Conservation (phyloP, 169 alveolate species). For the Prorocentrum cordatum region DNA sequence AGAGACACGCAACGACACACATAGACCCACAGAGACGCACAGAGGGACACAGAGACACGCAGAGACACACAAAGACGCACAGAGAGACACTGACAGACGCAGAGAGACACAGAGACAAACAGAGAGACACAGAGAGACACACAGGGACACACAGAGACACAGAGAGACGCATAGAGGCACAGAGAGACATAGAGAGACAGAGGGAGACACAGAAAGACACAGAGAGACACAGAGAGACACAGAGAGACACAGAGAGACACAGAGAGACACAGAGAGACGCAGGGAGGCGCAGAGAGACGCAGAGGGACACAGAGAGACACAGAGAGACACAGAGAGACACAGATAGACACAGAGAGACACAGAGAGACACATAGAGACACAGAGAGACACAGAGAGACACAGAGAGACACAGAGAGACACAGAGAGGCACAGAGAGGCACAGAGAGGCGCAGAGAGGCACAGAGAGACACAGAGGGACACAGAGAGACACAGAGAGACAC, state of each 20-base stretch:
- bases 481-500: background rate
- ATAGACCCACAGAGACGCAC: background rate
- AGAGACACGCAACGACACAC: background rate
- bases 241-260: slow-evolving; percentile 11
- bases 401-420: background rate
- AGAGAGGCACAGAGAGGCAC: background rate
- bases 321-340: background rate
- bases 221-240: slow-evolving; percentile 1
- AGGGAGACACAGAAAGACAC: background rate
- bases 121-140: background rate
- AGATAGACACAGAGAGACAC: background rate
- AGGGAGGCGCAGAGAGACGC: too few species aligned
- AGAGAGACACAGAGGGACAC: background rate
- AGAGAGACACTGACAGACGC: background rate
- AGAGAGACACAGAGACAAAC: background rate
- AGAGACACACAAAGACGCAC: background rate
- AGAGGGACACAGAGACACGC: background rate
- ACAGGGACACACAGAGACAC: background rate
- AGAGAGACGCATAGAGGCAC: background rate
- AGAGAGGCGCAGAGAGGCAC: background rate
- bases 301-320: too few species aligned
- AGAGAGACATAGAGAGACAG: slow-evolving; percentile 3
- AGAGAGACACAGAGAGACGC: background rate
- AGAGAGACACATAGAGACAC: background rate
- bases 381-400: background rate